phyloP scores from a whole-genome alignment of 305 asterid species.

The Andrographis paniculata region DNA sequence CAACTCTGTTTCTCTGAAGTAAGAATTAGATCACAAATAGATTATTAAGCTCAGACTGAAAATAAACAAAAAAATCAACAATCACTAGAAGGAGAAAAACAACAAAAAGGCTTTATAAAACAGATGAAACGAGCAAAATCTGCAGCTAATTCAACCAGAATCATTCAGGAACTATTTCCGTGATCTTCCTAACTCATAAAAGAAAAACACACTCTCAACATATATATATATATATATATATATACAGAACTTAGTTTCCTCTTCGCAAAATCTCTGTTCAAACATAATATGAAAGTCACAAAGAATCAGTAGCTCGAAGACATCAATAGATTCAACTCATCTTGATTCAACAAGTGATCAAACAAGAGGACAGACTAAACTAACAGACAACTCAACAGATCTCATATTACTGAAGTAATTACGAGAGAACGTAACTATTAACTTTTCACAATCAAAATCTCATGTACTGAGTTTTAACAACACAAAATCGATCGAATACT shows the following conservation, averaged over 20 bases:
- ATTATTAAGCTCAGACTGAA: constrained; percentile 14
- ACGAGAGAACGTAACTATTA: too few relatives aligned
- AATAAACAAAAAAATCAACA: not conserved
- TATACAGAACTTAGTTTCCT: too few relatives aligned
- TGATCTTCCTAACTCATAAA: too few relatives aligned
- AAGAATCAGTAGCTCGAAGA: not conserved
- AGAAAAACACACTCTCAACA: too few relatives aligned
- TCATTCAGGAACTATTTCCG: too few relatives aligned
- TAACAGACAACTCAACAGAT: not conserved
- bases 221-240: too few relatives aligned
- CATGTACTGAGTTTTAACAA: constrained; percentile 6
- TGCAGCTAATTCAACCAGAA: not conserved
- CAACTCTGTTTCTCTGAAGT: constrained; percentile 32
- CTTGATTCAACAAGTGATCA: too few relatives aligned
- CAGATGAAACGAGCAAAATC: not conserved
- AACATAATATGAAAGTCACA: too few relatives aligned
- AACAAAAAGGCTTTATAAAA: not conserved
- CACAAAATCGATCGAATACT: constrained; percentile 3
- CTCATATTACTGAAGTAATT: too few relatives aligned
- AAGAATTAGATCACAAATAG: constrained; percentile 11
- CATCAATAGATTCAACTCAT: constrained; percentile 11
- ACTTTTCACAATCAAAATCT: constrained; percentile 14
- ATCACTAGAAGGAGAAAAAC: not conserved
- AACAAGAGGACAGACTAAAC: too few relatives aligned
- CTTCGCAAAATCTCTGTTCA: constrained; percentile 5